A percentile compares a stretch with the other conserved stretches of the same genome.
Evolutionary conservation across 202 grass and related monocot genomes (phyloP).

Genomic region (Eragrostis tef): DNA sequence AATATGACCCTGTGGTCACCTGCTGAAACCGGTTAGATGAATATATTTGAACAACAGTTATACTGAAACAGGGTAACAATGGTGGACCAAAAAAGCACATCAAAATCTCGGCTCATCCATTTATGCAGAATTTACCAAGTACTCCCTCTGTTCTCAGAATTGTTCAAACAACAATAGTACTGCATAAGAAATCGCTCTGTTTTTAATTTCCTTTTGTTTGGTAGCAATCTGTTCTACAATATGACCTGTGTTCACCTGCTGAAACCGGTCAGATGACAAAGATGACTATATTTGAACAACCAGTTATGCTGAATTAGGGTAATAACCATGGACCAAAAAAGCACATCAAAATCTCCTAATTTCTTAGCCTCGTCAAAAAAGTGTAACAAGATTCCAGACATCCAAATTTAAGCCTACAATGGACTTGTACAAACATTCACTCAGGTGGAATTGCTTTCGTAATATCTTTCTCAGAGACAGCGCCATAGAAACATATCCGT

Average conservation of each 20-base stretch:
- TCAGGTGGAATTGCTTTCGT: constrained; percentile 57
- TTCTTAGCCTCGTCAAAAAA: constrained; percentile 4
- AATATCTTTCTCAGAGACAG: constrained; percentile 68
- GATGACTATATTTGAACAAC: not conserved
- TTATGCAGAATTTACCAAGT: no score
- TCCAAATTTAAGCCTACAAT: not conserved
- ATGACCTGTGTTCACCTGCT: not conserved
- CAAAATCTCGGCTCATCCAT: no score
- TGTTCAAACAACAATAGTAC: no score
- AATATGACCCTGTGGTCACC: no score
- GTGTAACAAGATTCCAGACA: not conserved
- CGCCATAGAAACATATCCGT: constrained; percentile 82
- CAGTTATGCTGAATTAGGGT: not conserved
- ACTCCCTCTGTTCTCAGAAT: no score
- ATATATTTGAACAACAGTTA: no score
- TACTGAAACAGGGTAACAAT: no score
- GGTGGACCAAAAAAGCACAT: no score
- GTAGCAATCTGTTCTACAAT: not conserved
- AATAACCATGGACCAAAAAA: not conserved
- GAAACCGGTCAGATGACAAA: not conserved
- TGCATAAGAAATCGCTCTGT: no score
- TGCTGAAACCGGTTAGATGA: no score
- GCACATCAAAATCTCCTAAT: constrained; percentile 12
- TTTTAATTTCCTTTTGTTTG: no score
- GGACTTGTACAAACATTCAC: constrained; percentile 44